Conservation (phyloP, 805 yeast species). For the Pichia paraexigua region DNA sequence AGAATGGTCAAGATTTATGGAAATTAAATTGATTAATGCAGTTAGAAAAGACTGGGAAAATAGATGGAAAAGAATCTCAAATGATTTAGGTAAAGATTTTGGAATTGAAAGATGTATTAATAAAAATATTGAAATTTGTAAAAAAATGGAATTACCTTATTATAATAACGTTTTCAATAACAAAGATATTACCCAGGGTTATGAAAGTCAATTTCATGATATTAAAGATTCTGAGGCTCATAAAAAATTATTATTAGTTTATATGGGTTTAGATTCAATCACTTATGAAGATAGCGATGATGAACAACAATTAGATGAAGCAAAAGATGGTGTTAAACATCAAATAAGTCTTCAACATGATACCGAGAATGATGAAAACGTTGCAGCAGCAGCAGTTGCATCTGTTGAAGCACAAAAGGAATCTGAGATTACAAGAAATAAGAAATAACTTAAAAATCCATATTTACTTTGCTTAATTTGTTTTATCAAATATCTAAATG, state of each 20-base stretch:
- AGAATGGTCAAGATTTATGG: constrained; percentile 31
- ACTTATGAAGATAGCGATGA: constrained; percentile 26
- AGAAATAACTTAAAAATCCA: background rate
- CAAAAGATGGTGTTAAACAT: too few species aligned
- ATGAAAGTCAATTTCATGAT: constrained; percentile 20
- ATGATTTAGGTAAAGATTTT: constrained; percentile 26
- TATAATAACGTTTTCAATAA: constrained; percentile 21
- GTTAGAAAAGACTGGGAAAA: constrained; percentile 33
- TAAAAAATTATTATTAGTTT: constrained; percentile 29
- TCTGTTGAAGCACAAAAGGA: background rate
- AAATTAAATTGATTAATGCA: constrained; percentile 23
- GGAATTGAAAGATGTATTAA: constrained; percentile 25
- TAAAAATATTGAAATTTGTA: constrained; percentile 27
- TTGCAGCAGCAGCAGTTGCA: background rate
- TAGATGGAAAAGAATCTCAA: constrained; percentile 32
- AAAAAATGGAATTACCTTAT: constrained; percentile 23
- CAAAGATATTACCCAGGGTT: constrained; percentile 23
- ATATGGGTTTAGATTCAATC: constrained; percentile 31
- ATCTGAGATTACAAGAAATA: background rate
- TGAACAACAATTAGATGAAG: constrained; percentile 8
- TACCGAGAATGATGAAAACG: background rate
- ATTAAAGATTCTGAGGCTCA: constrained; percentile 28
- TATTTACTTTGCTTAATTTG: background rate
- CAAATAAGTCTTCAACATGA: background rate
- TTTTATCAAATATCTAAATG: too few species aligned